Conservation (phyloP, 2,329 filamentous ascomycete genomes). For the Trichoderma sp. region DNA sequence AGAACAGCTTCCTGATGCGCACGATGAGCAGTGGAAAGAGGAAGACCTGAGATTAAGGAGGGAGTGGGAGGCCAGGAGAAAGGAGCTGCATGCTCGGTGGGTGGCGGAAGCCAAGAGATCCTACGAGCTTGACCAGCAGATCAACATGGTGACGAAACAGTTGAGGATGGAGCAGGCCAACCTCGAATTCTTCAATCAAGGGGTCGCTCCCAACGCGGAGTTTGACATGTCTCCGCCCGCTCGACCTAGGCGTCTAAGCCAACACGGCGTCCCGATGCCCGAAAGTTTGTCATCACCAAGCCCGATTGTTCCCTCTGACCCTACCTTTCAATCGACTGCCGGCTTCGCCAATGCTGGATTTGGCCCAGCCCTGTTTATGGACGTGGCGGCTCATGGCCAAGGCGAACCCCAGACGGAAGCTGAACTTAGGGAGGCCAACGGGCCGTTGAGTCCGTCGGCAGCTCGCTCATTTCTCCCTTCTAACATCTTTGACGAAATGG, state of each 20-base stretch:
- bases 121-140: conserved; percentile 46
- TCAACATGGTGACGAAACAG: conserved; percentile 47
- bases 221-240: conserved; percentile 43
- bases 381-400: conserved; percentile 40
- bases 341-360: conserved; percentile 55
- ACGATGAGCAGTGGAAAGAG: conserved; percentile 56
- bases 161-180: conserved; percentile 43
- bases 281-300: conserved; percentile 42
- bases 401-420: conserved; percentile 55
- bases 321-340: conserved; percentile 48
- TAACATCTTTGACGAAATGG: conserved; percentile 58
- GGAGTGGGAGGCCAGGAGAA: conserved; percentile 54
- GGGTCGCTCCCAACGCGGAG: conserved; percentile 40
- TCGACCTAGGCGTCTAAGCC: conserved; percentile 48
- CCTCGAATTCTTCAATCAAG: conserved; percentile 39
- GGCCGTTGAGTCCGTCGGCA: conserved; percentile 69
- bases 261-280: conserved; percentile 47
- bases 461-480: conserved; percentile 72
- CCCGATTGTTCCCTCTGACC: conserved; percentile 38
- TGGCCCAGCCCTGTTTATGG: conserved; percentile 52
- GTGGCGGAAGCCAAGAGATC: conserved; percentile 47
- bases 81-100: conserved; percentile 50
- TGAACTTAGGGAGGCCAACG: conserved; percentile 60
- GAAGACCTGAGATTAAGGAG: conserved; percentile 50
- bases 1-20: conserved; percentile 60